Conservation (phyloP, 495 filamentous ascomycete genomes). For the Hypoxylon rickii region DNA sequence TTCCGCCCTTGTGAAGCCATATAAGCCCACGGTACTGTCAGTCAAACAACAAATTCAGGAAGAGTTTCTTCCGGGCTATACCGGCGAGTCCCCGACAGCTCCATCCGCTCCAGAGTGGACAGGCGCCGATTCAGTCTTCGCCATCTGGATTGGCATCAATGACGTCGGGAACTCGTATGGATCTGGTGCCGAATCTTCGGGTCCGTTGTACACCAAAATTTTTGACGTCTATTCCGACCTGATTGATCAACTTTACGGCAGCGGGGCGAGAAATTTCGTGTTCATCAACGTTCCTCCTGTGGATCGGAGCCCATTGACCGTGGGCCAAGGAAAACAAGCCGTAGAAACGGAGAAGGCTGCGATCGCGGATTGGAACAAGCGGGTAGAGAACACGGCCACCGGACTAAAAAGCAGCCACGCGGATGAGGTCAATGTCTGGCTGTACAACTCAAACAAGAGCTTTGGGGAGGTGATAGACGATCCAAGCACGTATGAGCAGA, state of each 20-base stretch:
- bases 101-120: constrained; percentile 61
- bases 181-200: constrained; percentile 39
- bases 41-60: constrained; percentile 62
- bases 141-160: constrained; percentile 80
- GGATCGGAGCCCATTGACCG: constrained; percentile 64
- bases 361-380: constrained; percentile 47
- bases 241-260: constrained; percentile 61
- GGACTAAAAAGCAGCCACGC: constrained; percentile 41
- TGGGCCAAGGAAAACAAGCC: constrained; percentile 31
- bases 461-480: constrained; percentile 62
- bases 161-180: constrained; percentile 72
- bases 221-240: constrained; percentile 61
- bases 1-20: constrained; percentile 58
- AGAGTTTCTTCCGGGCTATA: constrained; percentile 53
- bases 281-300: constrained; percentile 76
- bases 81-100: constrained; percentile 39
- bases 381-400: constrained; percentile 38
- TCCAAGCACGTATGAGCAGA: constrained; percentile 50
- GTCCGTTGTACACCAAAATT: constrained; percentile 54
- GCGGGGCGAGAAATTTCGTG: constrained; percentile 75
- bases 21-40: constrained; percentile 55
- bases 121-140: constrained; percentile 64
- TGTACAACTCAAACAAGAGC: constrained; percentile 51
- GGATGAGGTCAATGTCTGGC: constrained; percentile 47
- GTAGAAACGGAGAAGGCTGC: constrained; percentile 39